phyloP scores from a whole-genome alignment of 1,139 yeast genomes.

The Candida gigantensis region DNA sequence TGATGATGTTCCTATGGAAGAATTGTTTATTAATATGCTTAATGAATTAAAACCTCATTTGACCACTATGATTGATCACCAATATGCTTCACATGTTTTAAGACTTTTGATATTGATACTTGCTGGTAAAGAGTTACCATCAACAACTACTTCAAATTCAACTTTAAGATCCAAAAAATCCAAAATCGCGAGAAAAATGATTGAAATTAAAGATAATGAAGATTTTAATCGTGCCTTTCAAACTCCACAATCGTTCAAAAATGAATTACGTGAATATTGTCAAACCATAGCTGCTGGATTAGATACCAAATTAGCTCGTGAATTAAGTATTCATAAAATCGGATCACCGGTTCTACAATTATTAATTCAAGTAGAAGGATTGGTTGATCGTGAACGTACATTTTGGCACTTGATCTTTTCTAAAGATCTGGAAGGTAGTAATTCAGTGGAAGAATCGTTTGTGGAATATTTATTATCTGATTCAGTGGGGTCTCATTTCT shows the following conservation, averaged over 20 bases:
- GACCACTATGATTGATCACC: slow-evolving; percentile 63
- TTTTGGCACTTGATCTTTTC: slow-evolving; percentile 61
- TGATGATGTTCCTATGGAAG: slow-evolving; percentile 52
- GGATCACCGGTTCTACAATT: slow-evolving; percentile 90
- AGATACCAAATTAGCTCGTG: slow-evolving; percentile 57
- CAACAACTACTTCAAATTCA: slow-evolving; percentile 70
- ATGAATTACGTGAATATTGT: slow-evolving; percentile 52
- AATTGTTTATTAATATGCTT: slow-evolving; percentile 61
- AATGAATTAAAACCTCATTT: slow-evolving; percentile 66
- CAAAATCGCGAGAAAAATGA: slow-evolving; percentile 89
- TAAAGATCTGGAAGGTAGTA: slow-evolving; percentile 46
- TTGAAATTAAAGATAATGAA: slow-evolving; percentile 77
- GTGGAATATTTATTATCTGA: slow-evolving; percentile 84
- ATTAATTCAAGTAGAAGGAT: slow-evolving; percentile 78
- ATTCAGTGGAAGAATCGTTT: slow-evolving; percentile 72
- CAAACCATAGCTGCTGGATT: slow-evolving; percentile 39
- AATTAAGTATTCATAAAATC: slow-evolving; percentile 71
- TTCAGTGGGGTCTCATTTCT: slow-evolving; percentile 87
- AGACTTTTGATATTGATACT: slow-evolving; percentile 70
- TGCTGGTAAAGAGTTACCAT: slow-evolving; percentile 80
- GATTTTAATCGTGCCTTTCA: slow-evolving; percentile 68
- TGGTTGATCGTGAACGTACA: slow-evolving; percentile 67
- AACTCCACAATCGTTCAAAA: slow-evolving; percentile 71
- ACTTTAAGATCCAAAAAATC: slow-evolving; percentile 83
- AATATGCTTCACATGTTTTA: slow-evolving; percentile 85